phyloP scores from a whole-genome alignment of 768 basidiomycete genomes.

The Mycena galericulata region DNA sequence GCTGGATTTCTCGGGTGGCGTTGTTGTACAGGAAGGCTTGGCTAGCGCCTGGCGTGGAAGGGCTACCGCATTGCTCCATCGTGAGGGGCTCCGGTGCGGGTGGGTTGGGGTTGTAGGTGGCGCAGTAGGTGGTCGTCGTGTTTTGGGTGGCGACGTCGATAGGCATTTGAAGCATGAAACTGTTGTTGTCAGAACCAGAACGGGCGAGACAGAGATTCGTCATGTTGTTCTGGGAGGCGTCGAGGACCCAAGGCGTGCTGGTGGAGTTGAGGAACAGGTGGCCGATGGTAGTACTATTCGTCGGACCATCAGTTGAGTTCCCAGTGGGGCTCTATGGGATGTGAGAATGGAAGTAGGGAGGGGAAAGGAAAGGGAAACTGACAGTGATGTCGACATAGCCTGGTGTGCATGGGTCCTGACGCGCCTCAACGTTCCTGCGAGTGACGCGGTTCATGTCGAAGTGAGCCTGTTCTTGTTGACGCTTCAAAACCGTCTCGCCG shows the following conservation, averaged over 20 bases:
- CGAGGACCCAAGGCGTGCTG: conserved; percentile 51
- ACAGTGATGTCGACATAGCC: conserved; percentile 16
- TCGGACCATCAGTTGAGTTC: conserved; percentile 33
- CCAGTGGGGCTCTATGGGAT: conserved; percentile 6
- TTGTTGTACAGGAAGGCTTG: conserved; percentile 72
- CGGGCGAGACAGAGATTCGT: conserved; percentile 59
- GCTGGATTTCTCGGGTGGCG: conserved; percentile 60
- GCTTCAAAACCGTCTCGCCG: conserved; percentile 1
- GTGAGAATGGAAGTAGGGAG: background rate
- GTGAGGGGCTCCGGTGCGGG: conserved; percentile 60
- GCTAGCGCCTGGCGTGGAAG: conserved; percentile 46
- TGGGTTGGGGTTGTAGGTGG: conserved; percentile 70
- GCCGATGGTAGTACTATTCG: conserved; percentile 52
- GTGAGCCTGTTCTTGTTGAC: conserved; percentile 21
- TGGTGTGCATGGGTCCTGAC: background rate
- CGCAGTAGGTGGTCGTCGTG: conserved; percentile 61
- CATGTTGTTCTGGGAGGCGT: conserved; percentile 60
- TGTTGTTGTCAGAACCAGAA: conserved; percentile 36
- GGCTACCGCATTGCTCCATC: conserved; percentile 56
- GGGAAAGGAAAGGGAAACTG: background rate
- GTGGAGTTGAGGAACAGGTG: conserved; percentile 46
- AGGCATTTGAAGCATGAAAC: conserved; percentile 58
- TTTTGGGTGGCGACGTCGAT: conserved; percentile 54
- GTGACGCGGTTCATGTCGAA: conserved; percentile 10
- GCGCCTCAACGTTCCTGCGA: conserved; percentile 1